phyloP scores from a whole-genome alignment of 2,329 filamentous ascomycete species.

The Chlorencoelia australis region DNA sequence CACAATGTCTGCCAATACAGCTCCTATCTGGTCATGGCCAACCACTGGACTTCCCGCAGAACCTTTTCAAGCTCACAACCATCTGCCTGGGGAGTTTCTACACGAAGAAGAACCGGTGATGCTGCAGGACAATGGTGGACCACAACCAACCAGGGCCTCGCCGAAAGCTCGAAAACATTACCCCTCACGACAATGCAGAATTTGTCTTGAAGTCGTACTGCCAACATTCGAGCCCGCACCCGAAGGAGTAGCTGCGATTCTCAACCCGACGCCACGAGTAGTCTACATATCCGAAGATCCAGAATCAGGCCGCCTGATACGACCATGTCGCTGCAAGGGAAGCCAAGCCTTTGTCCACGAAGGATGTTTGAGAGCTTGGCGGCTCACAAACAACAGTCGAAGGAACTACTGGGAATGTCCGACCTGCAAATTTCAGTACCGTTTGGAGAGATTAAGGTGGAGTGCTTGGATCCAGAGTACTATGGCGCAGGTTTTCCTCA shows the following conservation, averaged over 20 bases:
- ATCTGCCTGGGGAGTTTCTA: background rate
- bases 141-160: slow-evolving; percentile 20
- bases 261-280: slow-evolving; percentile 47
- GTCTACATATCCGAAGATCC: slow-evolving; percentile 67
- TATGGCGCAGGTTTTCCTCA: slow-evolving; percentile 59
- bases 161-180: slow-evolving; percentile 40
- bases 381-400: slow-evolving; percentile 54
- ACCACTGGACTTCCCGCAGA: no score
- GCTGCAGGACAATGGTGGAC: no score
- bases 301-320: slow-evolving; percentile 66
- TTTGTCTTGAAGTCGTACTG: slow-evolving; percentile 66
- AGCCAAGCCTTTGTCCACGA: slow-evolving; percentile 92
- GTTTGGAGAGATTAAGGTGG: slow-evolving; percentile 67
- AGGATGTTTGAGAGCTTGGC: slow-evolving; percentile 76
- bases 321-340: slow-evolving; percentile 89
- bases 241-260: slow-evolving; percentile 43
- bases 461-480: slow-evolving; percentile 59
- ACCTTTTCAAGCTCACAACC: background rate
- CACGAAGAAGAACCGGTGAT: background rate
- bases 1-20: no score
- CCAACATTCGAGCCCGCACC: slow-evolving; percentile 48
- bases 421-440: slow-evolving; percentile 78
- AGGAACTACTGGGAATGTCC: slow-evolving; percentile 81
- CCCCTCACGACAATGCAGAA: slow-evolving; percentile 70
- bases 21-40: no score